Evolutionary conservation across 2,329 filamentous ascomycete genomes (phyloP).

Genomic region (Aspergillus fijiensis): DNA sequence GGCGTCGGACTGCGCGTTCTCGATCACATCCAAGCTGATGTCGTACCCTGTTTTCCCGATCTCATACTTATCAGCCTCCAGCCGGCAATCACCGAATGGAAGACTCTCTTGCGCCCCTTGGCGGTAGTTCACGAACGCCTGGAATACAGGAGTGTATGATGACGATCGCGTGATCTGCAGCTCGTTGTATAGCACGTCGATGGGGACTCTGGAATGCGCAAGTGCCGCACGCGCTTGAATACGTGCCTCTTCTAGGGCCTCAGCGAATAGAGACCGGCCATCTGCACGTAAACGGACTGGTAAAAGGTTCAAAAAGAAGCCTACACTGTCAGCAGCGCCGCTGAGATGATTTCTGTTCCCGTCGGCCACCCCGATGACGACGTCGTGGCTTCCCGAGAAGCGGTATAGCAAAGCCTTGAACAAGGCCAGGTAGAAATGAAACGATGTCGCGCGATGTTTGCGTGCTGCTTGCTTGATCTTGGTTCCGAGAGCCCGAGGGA

Average conservation of each 20-base stretch:
- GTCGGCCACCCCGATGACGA: slow-evolving; percentile 6
- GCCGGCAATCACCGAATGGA: neutral
- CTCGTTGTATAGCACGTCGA: neutral
- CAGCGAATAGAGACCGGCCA: too few relatives aligned
- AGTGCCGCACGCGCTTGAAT: neutral
- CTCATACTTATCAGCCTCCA: neutral
- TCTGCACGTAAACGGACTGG: neutral
- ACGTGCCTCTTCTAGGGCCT: neutral
- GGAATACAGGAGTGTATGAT: slow-evolving; percentile 49
- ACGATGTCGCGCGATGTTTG: neutral
- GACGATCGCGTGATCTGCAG: slow-evolving; percentile 29
- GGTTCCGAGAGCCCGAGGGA: too few relatives aligned
- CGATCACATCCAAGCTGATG: too few relatives aligned
- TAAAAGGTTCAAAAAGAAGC: slow-evolving; percentile 1
- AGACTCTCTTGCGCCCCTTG: slow-evolving; percentile 30
- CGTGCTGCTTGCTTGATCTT: neutral
- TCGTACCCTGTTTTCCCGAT: neutral
- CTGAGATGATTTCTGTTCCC: neutral
- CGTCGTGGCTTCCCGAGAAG: neutral
- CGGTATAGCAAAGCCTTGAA: neutral
- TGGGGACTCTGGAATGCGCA: neutral
- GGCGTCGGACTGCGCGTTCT: too few relatives aligned
- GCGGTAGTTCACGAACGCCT: slow-evolving; percentile 51
- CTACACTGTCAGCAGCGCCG: neutral
- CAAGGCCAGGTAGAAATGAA: slow-evolving; percentile 5